Evolutionary conservation across 306 rosid species (phyloP).

Genomic region (Macrotyloma uniflorum): DNA sequence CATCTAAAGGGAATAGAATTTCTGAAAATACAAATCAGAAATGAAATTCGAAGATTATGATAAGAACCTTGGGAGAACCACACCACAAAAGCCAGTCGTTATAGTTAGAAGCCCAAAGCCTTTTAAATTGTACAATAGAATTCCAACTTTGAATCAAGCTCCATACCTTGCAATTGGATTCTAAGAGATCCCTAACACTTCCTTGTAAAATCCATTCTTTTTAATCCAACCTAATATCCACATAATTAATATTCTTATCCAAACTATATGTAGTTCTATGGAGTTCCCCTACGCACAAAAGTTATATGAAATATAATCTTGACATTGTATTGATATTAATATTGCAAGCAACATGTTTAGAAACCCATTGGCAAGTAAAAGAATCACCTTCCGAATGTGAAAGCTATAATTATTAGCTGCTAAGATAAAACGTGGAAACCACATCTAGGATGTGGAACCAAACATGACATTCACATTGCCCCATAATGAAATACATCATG

Average conservation of each 20-base stretch:
- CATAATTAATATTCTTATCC: background rate
- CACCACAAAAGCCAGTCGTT: background rate
- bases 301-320: background rate
- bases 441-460: too few relatives aligned
- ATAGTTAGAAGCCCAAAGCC: background rate
- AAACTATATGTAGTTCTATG: background rate
- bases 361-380: background rate
- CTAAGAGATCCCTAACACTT: background rate
- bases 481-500: background rate
- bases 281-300: background rate
- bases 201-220: background rate
- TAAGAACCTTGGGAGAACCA: background rate
- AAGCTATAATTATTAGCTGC: too few relatives aligned
- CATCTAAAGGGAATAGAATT: background rate
- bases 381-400: too few relatives aligned
- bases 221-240: background rate
- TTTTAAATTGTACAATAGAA: background rate
- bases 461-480: background rate
- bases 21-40: conserved; percentile 6
- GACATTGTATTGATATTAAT: background rate
- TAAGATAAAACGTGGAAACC: too few relatives aligned
- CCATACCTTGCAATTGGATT: background rate
- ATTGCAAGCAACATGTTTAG: background rate
- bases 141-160: background rate
- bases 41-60: background rate